Percentiles rank a stretch among this genome's conserved stretches.
Conservation (phyloP, 2,329 filamentous ascomycete species). For the Phialemonium atrogriseum region DNA sequence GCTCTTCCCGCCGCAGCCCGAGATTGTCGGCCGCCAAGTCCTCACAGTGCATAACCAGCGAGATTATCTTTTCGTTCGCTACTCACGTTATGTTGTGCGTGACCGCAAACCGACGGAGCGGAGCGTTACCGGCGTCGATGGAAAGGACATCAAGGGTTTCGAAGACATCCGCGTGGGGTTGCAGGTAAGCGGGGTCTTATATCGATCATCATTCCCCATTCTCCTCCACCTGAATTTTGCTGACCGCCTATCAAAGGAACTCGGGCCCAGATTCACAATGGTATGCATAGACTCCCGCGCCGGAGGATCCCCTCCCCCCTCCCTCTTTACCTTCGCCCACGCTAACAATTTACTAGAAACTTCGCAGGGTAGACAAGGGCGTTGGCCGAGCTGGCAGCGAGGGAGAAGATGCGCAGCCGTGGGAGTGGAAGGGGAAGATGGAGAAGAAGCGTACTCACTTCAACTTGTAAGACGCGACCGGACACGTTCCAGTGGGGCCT, state of each 20-base stretch:
- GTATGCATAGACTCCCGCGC: too few species aligned
- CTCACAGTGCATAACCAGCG: constrained; percentile 91
- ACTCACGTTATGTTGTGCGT: constrained; percentile 87
- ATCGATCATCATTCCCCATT: too few species aligned
- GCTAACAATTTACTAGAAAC: constrained; percentile 57
- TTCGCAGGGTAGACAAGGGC: constrained; percentile 85
- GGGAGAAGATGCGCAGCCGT: constrained; percentile 71
- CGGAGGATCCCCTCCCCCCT: too few species aligned
- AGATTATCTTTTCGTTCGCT: constrained; percentile 88
- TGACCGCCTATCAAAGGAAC: constrained; percentile 19
- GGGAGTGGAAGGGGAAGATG: constrained; percentile 95
- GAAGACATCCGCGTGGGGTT: constrained; percentile 79
- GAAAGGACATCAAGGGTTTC: constrained; percentile 74
- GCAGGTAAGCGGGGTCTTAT: constrained; percentile 85
- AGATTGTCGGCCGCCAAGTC: constrained; percentile 80
- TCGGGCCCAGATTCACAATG: too few species aligned
- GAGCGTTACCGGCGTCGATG: constrained; percentile 71
- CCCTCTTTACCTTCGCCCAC: constrained; percentile 2
- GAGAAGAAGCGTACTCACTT: constrained; percentile 93
- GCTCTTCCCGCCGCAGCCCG: constrained; percentile 72
- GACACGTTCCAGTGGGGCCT: too few species aligned
- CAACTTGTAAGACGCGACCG: constrained; percentile 80
- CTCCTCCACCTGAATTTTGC: neutral
- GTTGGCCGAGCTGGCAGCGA: constrained; percentile 62
- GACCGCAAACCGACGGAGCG: constrained; percentile 85